These are phyloP conservation scores for Elsinoe necatrix DNA, from an alignment of 2,329 filamentous ascomycete genomes.

Conservation along the genomic window DNA sequence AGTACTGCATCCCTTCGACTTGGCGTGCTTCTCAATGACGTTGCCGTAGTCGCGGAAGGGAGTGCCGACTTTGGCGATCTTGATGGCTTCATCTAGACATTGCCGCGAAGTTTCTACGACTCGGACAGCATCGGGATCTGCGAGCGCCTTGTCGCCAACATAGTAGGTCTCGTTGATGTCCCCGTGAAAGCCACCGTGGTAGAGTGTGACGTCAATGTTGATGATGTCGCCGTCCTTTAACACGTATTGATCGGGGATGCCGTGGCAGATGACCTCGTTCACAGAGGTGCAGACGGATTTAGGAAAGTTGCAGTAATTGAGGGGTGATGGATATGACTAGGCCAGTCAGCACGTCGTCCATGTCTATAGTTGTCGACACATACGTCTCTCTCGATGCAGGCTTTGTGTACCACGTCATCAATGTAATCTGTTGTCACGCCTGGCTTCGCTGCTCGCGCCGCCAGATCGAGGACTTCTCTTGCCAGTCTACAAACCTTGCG, in stretches of 20 bases:
- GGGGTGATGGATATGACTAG: slow-evolving; percentile 84
- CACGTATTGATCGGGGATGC: slow-evolving; percentile 84
- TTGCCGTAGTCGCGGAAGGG: slow-evolving; percentile 90
- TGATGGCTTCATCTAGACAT: slow-evolving; percentile 83
- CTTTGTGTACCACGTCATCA: slow-evolving; percentile 90
- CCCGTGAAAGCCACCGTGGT: slow-evolving; percentile 89
- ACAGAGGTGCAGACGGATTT: slow-evolving; percentile 95
- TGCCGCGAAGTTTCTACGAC: slow-evolving; percentile 86
- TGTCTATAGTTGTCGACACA: slow-evolving; percentile 29
- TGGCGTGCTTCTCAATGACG: slow-evolving; percentile 90
- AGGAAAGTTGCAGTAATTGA: slow-evolving; percentile 94
- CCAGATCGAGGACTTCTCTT: slow-evolving; percentile 86
- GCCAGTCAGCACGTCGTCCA: slow-evolving; percentile 2
- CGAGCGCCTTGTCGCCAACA: slow-evolving; percentile 76
- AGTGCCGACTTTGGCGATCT: slow-evolving; percentile 84
- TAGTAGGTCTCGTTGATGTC: slow-evolving; percentile 99
- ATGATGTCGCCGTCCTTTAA: slow-evolving; percentile 90
- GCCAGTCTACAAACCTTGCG: slow-evolving; percentile 80
- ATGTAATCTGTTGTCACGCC: slow-evolving; percentile 94
- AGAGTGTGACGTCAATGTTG: slow-evolving; percentile 92
- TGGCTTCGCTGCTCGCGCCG: slow-evolving; percentile 73
- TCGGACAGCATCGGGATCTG: slow-evolving; percentile 76
- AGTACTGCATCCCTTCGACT: slow-evolving; percentile 74
- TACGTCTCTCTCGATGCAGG: slow-evolving; percentile 85
- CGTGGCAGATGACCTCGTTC: slow-evolving; percentile 98